Evolutionary conservation across 2,329 filamentous ascomycete species (phyloP).

Genomic region (Claviceps africana): DNA sequence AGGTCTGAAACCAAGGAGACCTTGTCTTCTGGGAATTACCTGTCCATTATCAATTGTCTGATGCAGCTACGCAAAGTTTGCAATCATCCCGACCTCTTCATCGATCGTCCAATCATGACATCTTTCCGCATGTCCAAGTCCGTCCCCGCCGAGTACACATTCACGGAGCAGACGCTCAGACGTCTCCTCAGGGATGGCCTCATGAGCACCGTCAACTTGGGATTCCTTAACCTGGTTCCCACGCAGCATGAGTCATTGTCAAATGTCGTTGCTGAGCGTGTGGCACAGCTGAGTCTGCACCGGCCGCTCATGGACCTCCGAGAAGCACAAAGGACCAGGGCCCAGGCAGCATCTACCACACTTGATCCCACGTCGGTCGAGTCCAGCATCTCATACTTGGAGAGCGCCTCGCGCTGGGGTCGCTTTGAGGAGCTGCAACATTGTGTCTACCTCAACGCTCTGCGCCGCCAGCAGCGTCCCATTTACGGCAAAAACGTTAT

Average conservation of each 20-base stretch:
- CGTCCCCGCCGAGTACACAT: conserved; percentile 57
- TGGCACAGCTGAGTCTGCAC: conserved; percentile 56
- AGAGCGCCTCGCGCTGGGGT: conserved; percentile 54
- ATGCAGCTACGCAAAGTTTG: conserved; percentile 97
- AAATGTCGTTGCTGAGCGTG: conserved; percentile 34
- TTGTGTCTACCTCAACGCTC: conserved; percentile 64
- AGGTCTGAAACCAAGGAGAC: conserved; percentile 81
- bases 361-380: conserved; percentile 54
- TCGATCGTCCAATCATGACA: conserved; percentile 90
- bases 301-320: conserved; percentile 54
- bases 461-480: conserved; percentile 66
- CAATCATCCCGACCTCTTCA: conserved; percentile 94
- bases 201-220: conserved; percentile 53
- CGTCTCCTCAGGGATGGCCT: conserved; percentile 48
- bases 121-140: conserved; percentile 86
- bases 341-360: conserved; percentile 38
- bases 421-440: conserved; percentile 69
- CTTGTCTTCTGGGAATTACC: conserved; percentile 81
- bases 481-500: conserved; percentile 71
- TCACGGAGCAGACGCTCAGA: conserved; percentile 55
- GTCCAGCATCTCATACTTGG: conserved; percentile 58
- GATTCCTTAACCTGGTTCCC: conserved; percentile 68
- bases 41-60: conserved; percentile 95
- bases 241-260: conserved; percentile 55
- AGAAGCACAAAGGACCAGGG: conserved; percentile 51